Base-by-base conservation (phyloP, 140 eudicot species). In the Cichorium intybus region DNA sequence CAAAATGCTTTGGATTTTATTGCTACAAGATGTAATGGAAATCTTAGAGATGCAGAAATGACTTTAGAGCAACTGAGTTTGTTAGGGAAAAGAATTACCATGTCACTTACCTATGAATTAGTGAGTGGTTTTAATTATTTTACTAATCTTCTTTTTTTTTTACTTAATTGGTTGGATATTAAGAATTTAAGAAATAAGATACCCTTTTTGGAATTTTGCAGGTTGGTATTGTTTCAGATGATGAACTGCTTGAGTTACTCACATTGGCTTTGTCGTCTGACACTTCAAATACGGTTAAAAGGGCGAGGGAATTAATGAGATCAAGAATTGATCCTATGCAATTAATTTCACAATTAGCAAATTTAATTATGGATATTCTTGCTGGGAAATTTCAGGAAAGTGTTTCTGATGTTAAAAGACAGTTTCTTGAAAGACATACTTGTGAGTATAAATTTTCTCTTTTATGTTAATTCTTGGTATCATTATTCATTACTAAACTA, bases 171-270 rank as follows among this genome's bases (percentile, higher is more conserved):
- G 54, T 60, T 50, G 48, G n/a, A 33, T 24, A 39, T 62, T 22
- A 41, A 45, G 17, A 51, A 43, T 22, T 53, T 18, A 18, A 20
- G 29, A 7, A 23, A 41, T 18, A 18, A 20, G 29, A 7, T 31
- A 41, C 18, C 20, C 10, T 23, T 39, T 15, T 52, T 68, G 2
- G 24, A 4, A 24, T 66, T 31, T 15, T 74, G 54, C 85, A 93
- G 97, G 77, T 80, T 77, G 99, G 99, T 74, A 82, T 82, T 59
- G 95, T 93, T 76, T 93, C 95, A 54, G 94, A 93, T 71, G 99
- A 88, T 61, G 94, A 93, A 68, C 75, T 93, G 79, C 81, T 88
- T n/a, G 90, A 88, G 78, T 82, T 93, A 51, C 83, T 93, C 43
- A 80, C 85, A 60, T 81, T 93, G 62, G 94, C 99, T 45, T 70